A percentile compares a stretch with the other conserved stretches of the same genome.
These are phyloP conservation scores for Vitis labrusca DNA, from an alignment of 164 flowering plant genomes.

Conservation along the genomic window DNA sequence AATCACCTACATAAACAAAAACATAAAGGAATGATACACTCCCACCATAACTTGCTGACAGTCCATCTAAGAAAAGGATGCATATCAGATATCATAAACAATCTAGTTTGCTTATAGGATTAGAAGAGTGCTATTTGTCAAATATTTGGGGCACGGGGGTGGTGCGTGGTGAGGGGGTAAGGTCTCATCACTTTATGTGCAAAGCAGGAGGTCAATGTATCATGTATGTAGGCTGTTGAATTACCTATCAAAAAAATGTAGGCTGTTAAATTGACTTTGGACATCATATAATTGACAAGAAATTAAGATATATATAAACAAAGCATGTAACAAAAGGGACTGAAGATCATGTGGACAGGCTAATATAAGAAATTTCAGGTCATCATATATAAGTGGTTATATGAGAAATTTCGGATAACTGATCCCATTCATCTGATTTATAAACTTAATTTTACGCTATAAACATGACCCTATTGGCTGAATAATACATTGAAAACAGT, in stretches of 20 bases:
- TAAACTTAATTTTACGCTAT: neutral
- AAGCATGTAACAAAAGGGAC: no score
- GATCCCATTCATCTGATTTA: neutral
- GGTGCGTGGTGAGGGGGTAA: neutral
- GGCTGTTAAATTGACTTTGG: neutral
- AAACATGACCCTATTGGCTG: no score
- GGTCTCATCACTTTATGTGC: neutral
- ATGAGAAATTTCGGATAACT: neutral
- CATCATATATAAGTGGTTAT: neutral
- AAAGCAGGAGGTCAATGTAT: neutral
- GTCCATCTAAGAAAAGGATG: no score
- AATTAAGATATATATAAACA: no score
- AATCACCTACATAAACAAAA: slow-evolving; percentile 68
- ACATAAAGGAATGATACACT: slow-evolving; percentile 5
- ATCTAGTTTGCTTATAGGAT: no score
- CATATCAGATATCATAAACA: no score
- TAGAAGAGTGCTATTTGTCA: no score
- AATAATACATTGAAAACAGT: no score
- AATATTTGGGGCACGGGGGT: no score
- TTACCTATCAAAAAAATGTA: neutral
- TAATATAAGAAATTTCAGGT: no score
- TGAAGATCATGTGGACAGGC: no score
- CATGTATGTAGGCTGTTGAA: neutral
- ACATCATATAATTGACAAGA: neutral
- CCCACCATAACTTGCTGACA: no score